Base-by-base conservation (phyloP, 441 rosid species). In the Gossypium schwendimanii region DNA sequence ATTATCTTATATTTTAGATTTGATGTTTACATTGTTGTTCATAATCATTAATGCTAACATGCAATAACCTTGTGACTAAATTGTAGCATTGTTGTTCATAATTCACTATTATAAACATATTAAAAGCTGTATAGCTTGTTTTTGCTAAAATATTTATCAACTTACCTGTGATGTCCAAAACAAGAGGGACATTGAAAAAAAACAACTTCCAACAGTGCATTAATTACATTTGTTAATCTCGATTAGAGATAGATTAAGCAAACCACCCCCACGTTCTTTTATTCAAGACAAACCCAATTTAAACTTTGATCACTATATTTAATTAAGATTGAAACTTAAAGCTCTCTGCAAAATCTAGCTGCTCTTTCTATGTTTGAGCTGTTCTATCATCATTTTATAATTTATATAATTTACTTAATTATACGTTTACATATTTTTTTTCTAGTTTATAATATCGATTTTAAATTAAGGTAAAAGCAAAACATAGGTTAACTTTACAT, bases 151-250 rank as follows among this genome's bases (percentile, higher is more conserved):
- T 20, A 55, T 6, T 33, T 23, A 57, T 63, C 41, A 15, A 72
- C 61, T 66, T 47, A 55, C 57, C 17, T 33, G 69, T 52, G 39
- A 0, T 72, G 69, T 72, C 57, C 61, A 47, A 63, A 47, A 3
- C 7, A 31, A 9, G 55, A 58, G 49, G 58, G 72, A 71, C 70
- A 45, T 55, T n/a, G 15, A n/a, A 49, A 49, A 49, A 0, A 49
- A 49, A 14, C 1, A 59, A 28, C 41, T 59, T 39, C 41, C 41
- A 59, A 59, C 63, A 17, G 20, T 14, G 33, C 62, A 59, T 24
- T n/a, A n/a, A 47, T 47, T 11, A 47, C 23, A 10, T 11, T 58
- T 55, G 28, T 55, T 0, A 55, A 55, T 59, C 17, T 59, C 0
- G n/a, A 33, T 14, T 26, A 14, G 9, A 26, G 60, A 74, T 20